Base-by-base conservation (phyloP, 2,329 filamentous ascomycete species). In the Coniochaeta sp. region DNA sequence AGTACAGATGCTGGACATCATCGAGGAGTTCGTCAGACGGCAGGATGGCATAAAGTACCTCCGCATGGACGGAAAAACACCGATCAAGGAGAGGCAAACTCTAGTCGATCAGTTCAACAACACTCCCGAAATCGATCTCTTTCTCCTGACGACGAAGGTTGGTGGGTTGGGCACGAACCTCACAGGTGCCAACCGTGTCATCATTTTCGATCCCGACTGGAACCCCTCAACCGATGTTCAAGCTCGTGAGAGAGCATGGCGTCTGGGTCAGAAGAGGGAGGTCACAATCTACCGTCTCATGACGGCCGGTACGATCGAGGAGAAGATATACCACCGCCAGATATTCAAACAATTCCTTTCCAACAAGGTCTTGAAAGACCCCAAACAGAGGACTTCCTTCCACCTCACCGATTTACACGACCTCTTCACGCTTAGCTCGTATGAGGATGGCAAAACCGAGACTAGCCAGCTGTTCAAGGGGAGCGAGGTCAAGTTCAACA, bases 191-290 rank as follows among this genome's bases (percentile, higher is more conserved):
- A 91, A 96, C 70, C 87, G 95, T 36, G 93, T 99, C 64, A 96
- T 99, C 70, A 98, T 99, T 59, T 99, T 95, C 70, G 96, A 99
- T 69, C 96, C 95, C 0, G 95, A 99, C 71, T 99, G 95, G 95
- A 98, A 98, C 68, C 95, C 93, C 1, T 97, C 93, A 0, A 98
- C 93, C 0, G 95, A 99, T 70, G 81, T 97, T 28, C 95, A 99
- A 75, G 95, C 95, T 17, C 88, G 95, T 56, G 95, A 99, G 74
- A 85, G 95, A 68, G 95, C 96, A 6, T 99, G 95, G 95, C 87
- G 95, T 61, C 78, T 99, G 1, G 95, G 95, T 0, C 95, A 99
- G 76, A 97, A 96, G 73, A 88, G 89, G 59, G 91, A 96, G 56
- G 95, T 99, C 31, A 93, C 91, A 5, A 96, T 99, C 24, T 99